Evolutionary conservation across 164 flowering plant species (phyloP).

Genomic region (Aristolochia californica): DNA sequence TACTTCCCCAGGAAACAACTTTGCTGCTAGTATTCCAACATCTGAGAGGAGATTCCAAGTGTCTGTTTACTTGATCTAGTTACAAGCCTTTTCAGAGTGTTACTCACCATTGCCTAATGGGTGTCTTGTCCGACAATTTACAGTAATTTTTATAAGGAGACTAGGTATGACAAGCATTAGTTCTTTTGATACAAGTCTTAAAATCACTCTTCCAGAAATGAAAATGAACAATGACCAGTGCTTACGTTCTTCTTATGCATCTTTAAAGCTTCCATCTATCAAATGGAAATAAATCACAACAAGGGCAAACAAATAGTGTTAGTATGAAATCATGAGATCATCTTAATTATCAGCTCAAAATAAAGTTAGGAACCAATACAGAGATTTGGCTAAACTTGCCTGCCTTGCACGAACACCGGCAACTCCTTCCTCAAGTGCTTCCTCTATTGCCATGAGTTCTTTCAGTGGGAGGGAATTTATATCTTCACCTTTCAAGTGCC

Average conservation of each 20-base stretch:
- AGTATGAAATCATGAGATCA: too few relatives aligned
- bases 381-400: slow-evolving; percentile 8
- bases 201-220: too few relatives aligned
- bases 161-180: too few relatives aligned
- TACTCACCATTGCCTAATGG: too few relatives aligned
- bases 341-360: not conserved
- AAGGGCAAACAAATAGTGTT: not conserved
- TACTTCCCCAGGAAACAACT: too few relatives aligned
- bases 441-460: slow-evolving; percentile 56
- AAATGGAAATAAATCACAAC: not conserved
- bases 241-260: slow-evolving; percentile 32
- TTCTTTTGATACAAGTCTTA: too few relatives aligned
- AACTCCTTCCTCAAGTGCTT: slow-evolving; percentile 54
- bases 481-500: slow-evolving; percentile 87
- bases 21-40: too few relatives aligned
- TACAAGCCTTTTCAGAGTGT: too few relatives aligned
- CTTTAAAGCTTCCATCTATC: slow-evolving; percentile 28
- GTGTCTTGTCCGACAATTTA: too few relatives aligned
- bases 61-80: too few relatives aligned
- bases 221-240: not conserved
- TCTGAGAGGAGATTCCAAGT: too few relatives aligned
- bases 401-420: slow-evolving; percentile 26
- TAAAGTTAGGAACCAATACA: not conserved
- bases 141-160: too few relatives aligned
- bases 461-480: slow-evolving; percentile 34